Evolutionary conservation across 148 eudicot species (phyloP).

Genomic region (Vaccinium myrtillus): DNA sequence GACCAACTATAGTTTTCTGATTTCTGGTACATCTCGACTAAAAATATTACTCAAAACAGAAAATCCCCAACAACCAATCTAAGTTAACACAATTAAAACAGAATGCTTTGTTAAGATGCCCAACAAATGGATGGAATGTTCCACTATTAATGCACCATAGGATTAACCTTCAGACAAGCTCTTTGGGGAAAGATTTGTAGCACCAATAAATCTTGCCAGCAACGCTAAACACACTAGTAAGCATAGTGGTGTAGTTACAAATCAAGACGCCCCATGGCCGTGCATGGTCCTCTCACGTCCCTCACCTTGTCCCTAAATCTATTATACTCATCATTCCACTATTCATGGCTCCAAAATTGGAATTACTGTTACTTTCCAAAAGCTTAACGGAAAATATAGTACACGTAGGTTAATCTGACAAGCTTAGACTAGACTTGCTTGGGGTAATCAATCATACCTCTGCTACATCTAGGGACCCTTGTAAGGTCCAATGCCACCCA

Average conservation of each 20-base stretch:
- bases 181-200: neutral
- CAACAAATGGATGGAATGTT: neutral
- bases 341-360: neutral
- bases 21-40: neutral
- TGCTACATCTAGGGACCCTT: neutral
- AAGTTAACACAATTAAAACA: neutral
- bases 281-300: neutral
- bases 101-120: neutral
- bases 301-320: neutral
- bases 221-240: neutral
- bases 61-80: neutral
- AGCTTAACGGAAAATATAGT: neutral
- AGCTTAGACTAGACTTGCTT: neutral
- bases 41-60: neutral
- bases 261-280: neutral
- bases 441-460: neutral
- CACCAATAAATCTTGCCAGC: neutral
- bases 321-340: neutral
- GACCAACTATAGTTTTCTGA: no score
- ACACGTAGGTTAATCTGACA: neutral
- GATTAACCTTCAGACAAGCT: neutral
- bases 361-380: neutral
- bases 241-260: neutral
- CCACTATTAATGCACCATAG: neutral
- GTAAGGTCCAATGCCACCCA: conserved; percentile 9